Evolutionary conservation across 768 basidiomycete genomes (phyloP).

Genomic region (Dioszegia hungarica): DNA sequence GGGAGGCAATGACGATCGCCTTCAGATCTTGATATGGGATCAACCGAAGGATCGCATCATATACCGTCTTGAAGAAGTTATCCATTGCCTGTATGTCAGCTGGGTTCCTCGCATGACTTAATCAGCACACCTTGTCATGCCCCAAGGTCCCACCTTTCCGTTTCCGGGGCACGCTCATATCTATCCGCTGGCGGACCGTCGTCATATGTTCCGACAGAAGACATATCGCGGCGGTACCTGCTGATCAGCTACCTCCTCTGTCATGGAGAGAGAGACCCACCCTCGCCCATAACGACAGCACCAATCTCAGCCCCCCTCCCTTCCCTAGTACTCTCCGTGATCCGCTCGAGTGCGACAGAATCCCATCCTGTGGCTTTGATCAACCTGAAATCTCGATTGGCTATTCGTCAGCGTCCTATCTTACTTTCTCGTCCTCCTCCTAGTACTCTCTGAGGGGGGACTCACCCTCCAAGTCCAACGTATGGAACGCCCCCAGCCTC

Average conservation of each 20-base stretch:
- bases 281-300: constrained; percentile 93
- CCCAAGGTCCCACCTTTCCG: constrained; percentile 73
- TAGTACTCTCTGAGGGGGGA: not conserved
- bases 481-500: constrained; percentile 88
- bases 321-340: constrained; percentile 84
- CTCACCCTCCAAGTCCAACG: constrained; percentile 74
- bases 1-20: constrained; percentile 92
- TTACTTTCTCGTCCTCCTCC: not conserved
- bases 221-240: constrained; percentile 84
- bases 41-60: constrained; percentile 79
- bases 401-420: constrained; percentile 19
- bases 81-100: constrained; percentile 57
- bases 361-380: constrained; percentile 84
- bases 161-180: constrained; percentile 84
- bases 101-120: not conserved
- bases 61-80: constrained; percentile 78
- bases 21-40: constrained; percentile 78
- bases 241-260: constrained; percentile 6
- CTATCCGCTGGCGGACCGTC: constrained; percentile 80
- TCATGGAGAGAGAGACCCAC: constrained; percentile 38
- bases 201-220: constrained; percentile 96
- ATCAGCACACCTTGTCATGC: constrained; percentile 67
- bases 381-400: constrained; percentile 82
- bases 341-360: constrained; percentile 70
- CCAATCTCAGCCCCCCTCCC: constrained; percentile 94